Evolutionary conservation across 352 stramenopile species (phyloP).

Genomic region (Globisporangium uncinulatum): DNA sequence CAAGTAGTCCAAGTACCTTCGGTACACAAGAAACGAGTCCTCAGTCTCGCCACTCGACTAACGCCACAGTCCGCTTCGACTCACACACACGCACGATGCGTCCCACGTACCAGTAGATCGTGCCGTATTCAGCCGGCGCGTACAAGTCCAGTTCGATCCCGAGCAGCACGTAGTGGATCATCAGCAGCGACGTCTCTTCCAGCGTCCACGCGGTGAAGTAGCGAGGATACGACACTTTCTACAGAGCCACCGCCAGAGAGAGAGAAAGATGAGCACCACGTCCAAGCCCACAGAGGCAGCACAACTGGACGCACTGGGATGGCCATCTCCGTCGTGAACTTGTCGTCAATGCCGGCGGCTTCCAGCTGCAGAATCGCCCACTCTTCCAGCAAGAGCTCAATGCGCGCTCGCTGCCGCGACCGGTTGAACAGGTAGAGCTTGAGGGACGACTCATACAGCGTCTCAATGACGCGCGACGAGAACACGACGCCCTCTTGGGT

Average conservation of each 20-base stretch:
- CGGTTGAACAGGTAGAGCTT: constrained; percentile 78
- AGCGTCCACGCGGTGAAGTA: constrained; percentile 84
- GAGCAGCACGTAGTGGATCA: constrained; percentile 76
- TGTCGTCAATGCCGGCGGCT: constrained; percentile 64
- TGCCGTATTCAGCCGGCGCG: constrained; percentile 58
- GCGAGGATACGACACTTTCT: constrained; percentile 70
- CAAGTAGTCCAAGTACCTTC: constrained; percentile 82
- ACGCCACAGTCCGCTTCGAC: background rate
- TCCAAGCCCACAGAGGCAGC: background rate
- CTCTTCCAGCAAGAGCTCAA: constrained; percentile 79
- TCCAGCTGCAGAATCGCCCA: constrained; percentile 74
- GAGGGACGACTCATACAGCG: constrained; percentile 77
- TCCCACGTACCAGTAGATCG: constrained; percentile 60
- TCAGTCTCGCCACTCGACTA: too few relatives aligned
- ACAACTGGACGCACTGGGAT: constrained; percentile 50
- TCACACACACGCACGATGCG: background rate
- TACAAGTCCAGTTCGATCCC: constrained; percentile 79
- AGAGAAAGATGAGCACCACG: background rate
- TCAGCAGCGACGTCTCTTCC: constrained; percentile 63
- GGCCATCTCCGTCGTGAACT: constrained; percentile 77
- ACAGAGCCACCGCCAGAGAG: background rate
- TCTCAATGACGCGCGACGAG: constrained; percentile 69
- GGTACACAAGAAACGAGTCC: constrained; percentile 1
- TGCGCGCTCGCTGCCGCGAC: constrained; percentile 69
- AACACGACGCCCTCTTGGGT: constrained; percentile 82